Conservation (phyloP, 2,329 filamentous ascomycete species). For the Pyrenophora seminiperda region DNA sequence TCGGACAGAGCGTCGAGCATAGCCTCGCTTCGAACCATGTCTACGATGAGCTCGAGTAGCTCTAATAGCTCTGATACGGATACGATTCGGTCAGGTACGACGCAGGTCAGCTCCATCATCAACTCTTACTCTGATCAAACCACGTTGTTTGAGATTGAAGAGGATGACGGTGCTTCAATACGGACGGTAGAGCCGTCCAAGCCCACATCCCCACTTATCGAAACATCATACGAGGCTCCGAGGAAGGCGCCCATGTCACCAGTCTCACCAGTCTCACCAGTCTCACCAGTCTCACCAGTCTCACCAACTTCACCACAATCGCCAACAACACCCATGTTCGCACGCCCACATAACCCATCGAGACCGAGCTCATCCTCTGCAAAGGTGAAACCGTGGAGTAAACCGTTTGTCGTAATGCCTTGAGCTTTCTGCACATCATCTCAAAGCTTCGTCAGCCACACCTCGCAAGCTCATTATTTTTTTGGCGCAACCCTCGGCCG, state of each 20-base stretch:
- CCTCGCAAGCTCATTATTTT: conserved; percentile 14
- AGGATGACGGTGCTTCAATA: conserved; percentile 38
- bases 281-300: conserved; percentile 17
- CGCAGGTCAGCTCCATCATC: conserved; percentile 38
- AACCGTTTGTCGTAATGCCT: conserved; percentile 39
- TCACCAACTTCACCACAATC: conserved; percentile 15
- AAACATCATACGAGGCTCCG: conserved; percentile 23
- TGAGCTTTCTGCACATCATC: conserved; percentile 16
- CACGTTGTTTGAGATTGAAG: conserved; percentile 38
- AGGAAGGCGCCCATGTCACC: conserved; percentile 27
- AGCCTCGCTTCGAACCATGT: conserved; percentile 36
- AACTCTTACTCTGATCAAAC: conserved; percentile 41
- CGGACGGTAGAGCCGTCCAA: conserved; percentile 27
- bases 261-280: conserved; percentile 20
- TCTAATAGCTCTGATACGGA: conserved; percentile 35
- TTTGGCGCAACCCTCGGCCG: conserved; percentile 6
- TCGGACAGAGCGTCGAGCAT: conserved; percentile 39
- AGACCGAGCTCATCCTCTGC: conserved; percentile 15
- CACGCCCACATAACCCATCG: conserved; percentile 24
- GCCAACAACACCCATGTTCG: conserved; percentile 13
- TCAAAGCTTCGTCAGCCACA: background rate
- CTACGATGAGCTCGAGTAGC: conserved; percentile 31
- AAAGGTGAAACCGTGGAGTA: conserved; percentile 38
- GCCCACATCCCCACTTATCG: conserved; percentile 12
- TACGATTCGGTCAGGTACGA: conserved; percentile 36